Base-by-base conservation (phyloP, 179 eudicot genomes). In the Heliamphora pulchella region DNA sequence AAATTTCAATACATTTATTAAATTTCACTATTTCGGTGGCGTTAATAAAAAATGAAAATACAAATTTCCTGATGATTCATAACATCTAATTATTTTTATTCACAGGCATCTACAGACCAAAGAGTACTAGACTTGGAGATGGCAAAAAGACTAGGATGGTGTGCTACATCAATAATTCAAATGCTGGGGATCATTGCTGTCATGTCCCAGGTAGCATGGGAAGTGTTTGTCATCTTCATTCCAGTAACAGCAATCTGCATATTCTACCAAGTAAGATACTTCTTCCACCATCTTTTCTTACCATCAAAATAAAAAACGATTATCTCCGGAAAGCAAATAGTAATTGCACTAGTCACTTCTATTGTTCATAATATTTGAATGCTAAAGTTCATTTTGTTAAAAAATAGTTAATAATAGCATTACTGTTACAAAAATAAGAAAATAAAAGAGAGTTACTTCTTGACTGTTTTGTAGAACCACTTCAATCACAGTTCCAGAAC, bases 161-260 rank as follows among this genome's bases (percentile, higher is more conserved):
- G 90, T 82, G 99, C 99, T 13, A 92, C 90, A 85, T 90, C 98
- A 41, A 72, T 83, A 62, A 96, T 94, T 78, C 98, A 91, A 87
- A 87, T 96, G 79, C 80, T 94, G 18, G 99, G 98, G 41, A 90
- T 93, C 48, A 85, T 96, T 72, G 92, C 89, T 76, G 98, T 96
- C 44, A 96, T 96, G 98, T 94, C 99, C 67, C 97, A 96, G 82
- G 98, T 90, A 43, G 94, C 99, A 61, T 96, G 99, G 99, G 93
- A 92, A 89, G 92, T 96, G 55, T 92, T 92, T 64, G 80, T 86
- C 81, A 86, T 96, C 82, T 90, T 96, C 89, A 90, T 96, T 86
- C 99, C 99, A 22, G 91, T 93, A 22, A 91, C 97, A 53, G 96
- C 89, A 17, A 87, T 94, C 86, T 96, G 98, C 88, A 84, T 92